Conservation (phyloP, 805 yeast genomes). For the Nakazawaea laoshanensis region DNA sequence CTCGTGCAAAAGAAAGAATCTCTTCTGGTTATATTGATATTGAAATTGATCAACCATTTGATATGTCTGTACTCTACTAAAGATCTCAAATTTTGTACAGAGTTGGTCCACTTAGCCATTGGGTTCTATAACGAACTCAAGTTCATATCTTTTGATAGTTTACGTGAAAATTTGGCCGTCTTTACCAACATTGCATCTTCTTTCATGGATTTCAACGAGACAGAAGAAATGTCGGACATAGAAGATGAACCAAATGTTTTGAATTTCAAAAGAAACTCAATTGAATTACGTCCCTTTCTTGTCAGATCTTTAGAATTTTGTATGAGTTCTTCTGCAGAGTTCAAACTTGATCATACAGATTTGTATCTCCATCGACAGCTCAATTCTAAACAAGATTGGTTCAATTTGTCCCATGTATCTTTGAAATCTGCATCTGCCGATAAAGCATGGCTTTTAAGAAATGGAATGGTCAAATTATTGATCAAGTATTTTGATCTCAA, state of each 20-base stretch:
- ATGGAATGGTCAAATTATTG: conserved; percentile 26
- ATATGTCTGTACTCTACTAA: conserved; percentile 32
- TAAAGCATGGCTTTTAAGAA: conserved; percentile 31
- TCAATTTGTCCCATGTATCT: conserved; percentile 10
- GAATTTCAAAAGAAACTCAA: too few relatives aligned
- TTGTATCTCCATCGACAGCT: conserved; percentile 14
- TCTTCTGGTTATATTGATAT: conserved; percentile 18
- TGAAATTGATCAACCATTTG: conserved; percentile 38
- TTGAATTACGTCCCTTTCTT: too few relatives aligned
- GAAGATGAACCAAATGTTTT: too few relatives aligned
- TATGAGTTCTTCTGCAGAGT: conserved; percentile 10
- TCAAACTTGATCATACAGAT: conserved; percentile 10
- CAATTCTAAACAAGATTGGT: too few relatives aligned
- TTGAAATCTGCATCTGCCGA: conserved; percentile 8
- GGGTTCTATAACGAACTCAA: conserved; percentile 25
- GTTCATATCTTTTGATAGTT: conserved; percentile 29
- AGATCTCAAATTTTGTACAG: conserved; percentile 27
- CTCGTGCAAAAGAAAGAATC: conserved; percentile 16
- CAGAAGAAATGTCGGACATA: conserved; percentile 19
- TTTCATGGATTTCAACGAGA: conserved; percentile 20
- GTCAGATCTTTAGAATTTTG: conserved; percentile 16
- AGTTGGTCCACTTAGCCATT: conserved; percentile 30
- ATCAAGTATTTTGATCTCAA: conserved; percentile 22
- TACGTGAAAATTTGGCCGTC: conserved; percentile 33
- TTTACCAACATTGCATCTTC: conserved; percentile 38